Conservation (phyloP, 495 filamentous ascomycete species). For the Aspergillus baeticus region DNA sequence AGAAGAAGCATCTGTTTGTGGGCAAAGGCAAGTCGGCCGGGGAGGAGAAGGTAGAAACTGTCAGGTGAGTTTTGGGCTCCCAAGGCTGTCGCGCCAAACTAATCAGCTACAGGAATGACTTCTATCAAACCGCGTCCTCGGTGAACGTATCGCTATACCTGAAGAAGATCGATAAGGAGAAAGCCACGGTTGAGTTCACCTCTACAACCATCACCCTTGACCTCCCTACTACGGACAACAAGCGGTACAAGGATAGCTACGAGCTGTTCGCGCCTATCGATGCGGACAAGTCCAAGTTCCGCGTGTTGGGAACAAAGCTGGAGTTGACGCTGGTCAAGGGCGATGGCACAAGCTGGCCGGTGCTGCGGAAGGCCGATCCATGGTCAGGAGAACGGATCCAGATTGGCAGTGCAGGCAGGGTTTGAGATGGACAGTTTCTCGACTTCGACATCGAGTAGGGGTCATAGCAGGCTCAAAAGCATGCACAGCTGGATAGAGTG, state of each 20-base stretch:
- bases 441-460: slow-evolving; percentile 7
- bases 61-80: slow-evolving; percentile 54
- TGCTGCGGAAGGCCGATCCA: slow-evolving; percentile 80
- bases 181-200: slow-evolving; percentile 67
- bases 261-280: slow-evolving; percentile 77
- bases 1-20: slow-evolving; percentile 79
- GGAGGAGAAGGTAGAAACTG: slow-evolving; percentile 59
- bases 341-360: slow-evolving; percentile 82
- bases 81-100: neutral
- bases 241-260: slow-evolving; percentile 74
- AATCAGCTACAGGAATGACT: slow-evolving; percentile 65
- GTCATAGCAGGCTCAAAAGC: no score
- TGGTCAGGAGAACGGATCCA: slow-evolving; percentile 79
- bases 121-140: slow-evolving; percentile 84
- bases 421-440: slow-evolving; percentile 33
- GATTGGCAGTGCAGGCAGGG: slow-evolving; percentile 72
- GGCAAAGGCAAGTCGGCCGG: slow-evolving; percentile 67
- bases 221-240: slow-evolving; percentile 78
- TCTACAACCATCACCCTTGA: slow-evolving; percentile 64
- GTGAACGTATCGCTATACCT: slow-evolving; percentile 92
- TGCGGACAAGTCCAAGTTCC: slow-evolving; percentile 68
- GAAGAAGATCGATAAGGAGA: slow-evolving; percentile 90
- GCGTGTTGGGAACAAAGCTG: slow-evolving; percentile 92
- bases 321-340: slow-evolving; percentile 83
- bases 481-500: neutral